Evolutionary conservation across 139 green algal species (phyloP), one percentile per base, ranked within the genome.

Genomic region (Bryopsis sp.): DNA sequence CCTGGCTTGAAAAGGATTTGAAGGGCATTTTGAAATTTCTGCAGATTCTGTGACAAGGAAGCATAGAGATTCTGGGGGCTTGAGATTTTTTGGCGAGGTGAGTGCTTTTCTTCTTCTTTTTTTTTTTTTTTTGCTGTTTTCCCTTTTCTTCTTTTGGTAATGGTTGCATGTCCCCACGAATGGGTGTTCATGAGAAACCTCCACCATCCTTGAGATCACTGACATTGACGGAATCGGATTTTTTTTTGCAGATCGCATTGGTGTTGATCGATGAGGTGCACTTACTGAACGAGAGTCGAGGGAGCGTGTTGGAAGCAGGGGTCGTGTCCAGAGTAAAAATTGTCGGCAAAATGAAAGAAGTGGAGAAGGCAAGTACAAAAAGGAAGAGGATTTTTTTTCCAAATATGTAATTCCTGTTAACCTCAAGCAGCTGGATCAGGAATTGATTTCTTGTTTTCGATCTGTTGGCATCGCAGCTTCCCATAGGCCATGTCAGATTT

Each of bases 241-340:
- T 22, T 68, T 6, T 38, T 28, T 26, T 72, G 37, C 81, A 93
- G 84, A 82, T 95, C n/a, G 72, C 58, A 0, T 76, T 96, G 24
- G 72, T 97, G 35, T 71, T 96, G 2, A 86, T 97, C 35, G 92
- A 97, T 67, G 91, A 97, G 76, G 88, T 97, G 22, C 92, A 97
- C 65, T 73, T 96, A 46, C 76, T 97, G 31, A 81, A 78, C 22
- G 90, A 96, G 39, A 78, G 71, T 39, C 78, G 92, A 1, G 92
- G 92, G 28, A 70, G 64, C 32, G 75, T 81, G 2, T 74, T 97
- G 34, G 92, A 97, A 67, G 90, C 89, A 11, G 84, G 85, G 15
- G 82, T 90, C 26, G 80, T 97, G 0, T 84, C 74, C 29, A 74
- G 92, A 31, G 77, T 97, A 38, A 88, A 89, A 62, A 78, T 89